phyloP scores from a whole-genome alignment of 139 green algal species.

The Picochlorum costavermella region DNA sequence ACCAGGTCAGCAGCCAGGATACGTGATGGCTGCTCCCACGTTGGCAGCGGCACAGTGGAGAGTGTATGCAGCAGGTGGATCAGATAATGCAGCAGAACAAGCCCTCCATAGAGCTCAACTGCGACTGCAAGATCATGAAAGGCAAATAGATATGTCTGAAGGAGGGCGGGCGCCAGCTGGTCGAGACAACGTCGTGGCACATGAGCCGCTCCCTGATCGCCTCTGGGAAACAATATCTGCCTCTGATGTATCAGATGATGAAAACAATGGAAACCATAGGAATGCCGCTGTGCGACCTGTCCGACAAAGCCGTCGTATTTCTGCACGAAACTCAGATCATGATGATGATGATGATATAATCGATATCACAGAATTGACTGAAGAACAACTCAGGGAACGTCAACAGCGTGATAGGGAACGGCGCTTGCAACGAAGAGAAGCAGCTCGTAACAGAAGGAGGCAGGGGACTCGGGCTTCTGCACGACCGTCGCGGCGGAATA shows the following conservation, averaged over 20 bases:
- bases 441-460: background rate
- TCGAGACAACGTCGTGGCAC: constrained; percentile 3
- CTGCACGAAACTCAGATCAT: background rate
- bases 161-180: background rate
- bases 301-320: background rate
- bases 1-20: constrained; percentile 23
- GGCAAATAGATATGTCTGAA: background rate
- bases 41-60: constrained; percentile 46
- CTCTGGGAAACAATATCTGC: constrained; percentile 4
- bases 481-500: background rate
- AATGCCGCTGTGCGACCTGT: background rate
- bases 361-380: background rate
- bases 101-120: constrained; percentile 21
- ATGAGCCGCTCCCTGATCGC: background rate
- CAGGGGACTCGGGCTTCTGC: background rate
- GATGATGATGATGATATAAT: background rate
- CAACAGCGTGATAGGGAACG: background rate
- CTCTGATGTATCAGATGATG: constrained; percentile 9
- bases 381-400: constrained; percentile 11
- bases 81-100: constrained; percentile 13
- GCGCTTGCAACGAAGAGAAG: constrained; percentile 12
- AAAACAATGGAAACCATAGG: constrained; percentile 2
- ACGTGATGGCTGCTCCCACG: constrained; percentile 34
- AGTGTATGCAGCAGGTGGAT: constrained; percentile 21
- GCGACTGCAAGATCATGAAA: constrained; percentile 21